These are phyloP conservation scores for Ustilago crameri DNA, from an alignment of 1,284 basidiomycete species.

Conservation along the genomic window DNA sequence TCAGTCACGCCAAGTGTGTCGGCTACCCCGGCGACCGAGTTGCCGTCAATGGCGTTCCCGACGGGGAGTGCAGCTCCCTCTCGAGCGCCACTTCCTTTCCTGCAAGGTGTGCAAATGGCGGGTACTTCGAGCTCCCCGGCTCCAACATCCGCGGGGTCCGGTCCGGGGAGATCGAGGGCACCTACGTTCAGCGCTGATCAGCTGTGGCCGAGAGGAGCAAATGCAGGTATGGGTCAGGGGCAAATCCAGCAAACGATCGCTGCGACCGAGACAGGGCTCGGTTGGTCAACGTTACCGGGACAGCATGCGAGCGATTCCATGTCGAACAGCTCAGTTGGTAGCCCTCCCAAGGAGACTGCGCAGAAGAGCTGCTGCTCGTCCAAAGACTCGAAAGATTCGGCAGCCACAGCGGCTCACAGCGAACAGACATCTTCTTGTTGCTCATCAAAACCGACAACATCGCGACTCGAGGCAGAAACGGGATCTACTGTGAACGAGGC, in stretches of 20 bases:
- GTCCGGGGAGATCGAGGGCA: neutral
- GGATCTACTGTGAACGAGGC: no score
- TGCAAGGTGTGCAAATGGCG: neutral
- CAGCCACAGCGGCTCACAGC: neutral
- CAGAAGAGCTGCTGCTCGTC: slow-evolving; percentile 29
- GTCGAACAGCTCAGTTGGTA: slow-evolving; percentile 14
- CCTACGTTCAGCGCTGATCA: slow-evolving; percentile 25
- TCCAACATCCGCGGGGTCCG: neutral
- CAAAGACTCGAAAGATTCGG: neutral
- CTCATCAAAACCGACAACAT: slow-evolving; percentile 5
- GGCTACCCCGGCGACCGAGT: slow-evolving; percentile 22
- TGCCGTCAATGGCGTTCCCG: slow-evolving; percentile 10
- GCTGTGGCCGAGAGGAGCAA: slow-evolving; percentile 44
- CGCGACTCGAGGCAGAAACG: no score
- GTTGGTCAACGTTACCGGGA: slow-evolving; percentile 39
- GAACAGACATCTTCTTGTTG: slow-evolving; percentile 19
- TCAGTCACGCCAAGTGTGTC: slow-evolving; percentile 19
- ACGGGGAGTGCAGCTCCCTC: neutral
- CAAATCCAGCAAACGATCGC: slow-evolving; percentile 47
- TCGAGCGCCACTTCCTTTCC: neutral
- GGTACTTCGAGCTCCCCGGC: slow-evolving; percentile 3
- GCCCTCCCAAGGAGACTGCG: neutral
- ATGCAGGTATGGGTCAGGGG: slow-evolving; percentile 49
- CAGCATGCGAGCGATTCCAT: slow-evolving; percentile 1
- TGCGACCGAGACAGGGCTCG: slow-evolving; percentile 37